Evolutionary conservation across 2,329 filamentous ascomycete genomes (phyloP), one percentile per base, ranked within the genome.

Genomic region (Stagonosporopsis cucurbitacearum): DNA sequence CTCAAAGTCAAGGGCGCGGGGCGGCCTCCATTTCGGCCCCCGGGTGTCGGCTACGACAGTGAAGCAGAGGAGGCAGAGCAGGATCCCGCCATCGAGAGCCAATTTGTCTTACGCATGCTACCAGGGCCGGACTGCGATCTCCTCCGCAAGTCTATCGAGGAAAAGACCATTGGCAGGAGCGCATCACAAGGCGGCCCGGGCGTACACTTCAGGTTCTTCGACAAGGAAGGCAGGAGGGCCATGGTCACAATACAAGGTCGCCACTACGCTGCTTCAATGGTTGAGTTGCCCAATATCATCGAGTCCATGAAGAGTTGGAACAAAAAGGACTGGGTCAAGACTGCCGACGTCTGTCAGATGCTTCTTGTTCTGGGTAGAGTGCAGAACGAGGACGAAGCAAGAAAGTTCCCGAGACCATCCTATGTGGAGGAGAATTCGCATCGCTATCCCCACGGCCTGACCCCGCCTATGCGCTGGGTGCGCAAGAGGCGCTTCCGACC

Each of bases 251-350:
- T 96, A 58, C 85, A 87, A 59, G 87, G 87, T 4, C 84, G 85
- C 47, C 81, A 84, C 44, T 96, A 91, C 71, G 92, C 90, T 0
- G 91, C 90, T 22, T 85, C 88, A 19, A 81, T 96, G 73, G 88
- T 96, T 8, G 92, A 96, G 66, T 78, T 96, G 28, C 92, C 92
- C 0, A 95, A 90, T 57, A 90, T 96, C 54, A 88, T 93, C 5
- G 92, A 96, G 72, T 89, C 88, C 7, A 92, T 95, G 89, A 96
- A 96, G 80, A 93, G 90, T 56, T 96, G 92, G 90, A 92, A 96
- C 72, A 88, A 88, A 69, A 92, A 90, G 69, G 73, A 88, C 17
- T 92, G 93, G 81, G 92, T 93, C 80, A 96, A 96, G 78, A 90
- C 90, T 8, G 89, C 90, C 28, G 92, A 96, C 70, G 86, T 96